Base-by-base conservation (phyloP, 306 rosid species). In the Dicorynia guianensis region DNA sequence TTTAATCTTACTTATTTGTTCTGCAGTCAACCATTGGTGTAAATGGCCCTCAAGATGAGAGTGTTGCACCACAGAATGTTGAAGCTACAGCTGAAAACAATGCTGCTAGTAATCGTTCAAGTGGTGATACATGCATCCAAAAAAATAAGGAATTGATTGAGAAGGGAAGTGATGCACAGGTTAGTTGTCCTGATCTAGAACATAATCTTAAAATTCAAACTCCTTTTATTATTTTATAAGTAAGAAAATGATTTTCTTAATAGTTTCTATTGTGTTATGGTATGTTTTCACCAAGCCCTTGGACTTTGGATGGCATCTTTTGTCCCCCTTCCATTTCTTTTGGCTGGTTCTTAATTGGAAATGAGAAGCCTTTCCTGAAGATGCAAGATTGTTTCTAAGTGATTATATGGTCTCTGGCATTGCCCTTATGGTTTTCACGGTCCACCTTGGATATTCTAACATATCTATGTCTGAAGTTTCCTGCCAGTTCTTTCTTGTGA, bases 81-180 rank as follows among this genome's bases (percentile, higher is more conserved):
- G 98, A 96, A 81, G 93, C 84, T 79, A 89, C 96, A 67, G 90
- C 90, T 35, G 96, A 95, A 79, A 89, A 90, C 63, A 85, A 96
- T 73, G 87, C 85, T 85, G 86, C 93, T 49, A 85, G 88, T 79
- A 87, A 88, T 75, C 89, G 63, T 68, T 90, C 97, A 11, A 88
- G 87, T 74, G 97, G 92, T 1, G 79, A 76, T 58, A 89, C 89
- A 39, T 83, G 85, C 73, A 64, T 69, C 60, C 89, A 84, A 69
- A 81, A 87, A 67, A 89, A 89, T 63, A 86, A 79, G 48, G 93
- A 89, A 47, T 71, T 86, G 54, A 79, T 82, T 64, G 97, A 92
- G 77, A 95, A 92, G 82, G 96, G 90, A 75, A 90, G 97, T 67
- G 97, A 92, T 82, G 87, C 93, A 9, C 99, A 96, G 98, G 98